A percentile compares a stretch with the other conserved stretches of the same genome.
Conservation (phyloP, 306 rosid species). For the Alnus glutinosa region DNA sequence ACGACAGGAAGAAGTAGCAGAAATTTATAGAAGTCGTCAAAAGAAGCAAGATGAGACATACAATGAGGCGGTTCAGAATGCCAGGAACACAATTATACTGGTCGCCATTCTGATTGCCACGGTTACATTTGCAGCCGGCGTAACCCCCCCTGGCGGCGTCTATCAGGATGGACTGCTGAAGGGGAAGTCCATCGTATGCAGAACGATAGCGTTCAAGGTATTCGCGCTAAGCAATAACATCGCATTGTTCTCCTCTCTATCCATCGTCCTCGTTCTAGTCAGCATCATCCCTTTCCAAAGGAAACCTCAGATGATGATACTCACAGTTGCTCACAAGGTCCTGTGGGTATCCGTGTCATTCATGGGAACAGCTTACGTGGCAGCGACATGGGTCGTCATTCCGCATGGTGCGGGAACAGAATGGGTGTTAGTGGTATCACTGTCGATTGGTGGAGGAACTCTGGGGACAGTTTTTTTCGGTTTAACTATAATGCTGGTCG, state of each 20-base stretch:
- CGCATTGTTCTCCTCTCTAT: conserved; percentile 59
- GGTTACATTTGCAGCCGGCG: conserved; percentile 64
- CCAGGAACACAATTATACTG: conserved; percentile 60
- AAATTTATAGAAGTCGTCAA: conserved; percentile 13
- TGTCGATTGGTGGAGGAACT: conserved; percentile 52
- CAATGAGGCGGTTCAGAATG: conserved; percentile 60
- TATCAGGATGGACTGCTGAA: conserved; percentile 45
- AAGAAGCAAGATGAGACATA: conserved; percentile 45
- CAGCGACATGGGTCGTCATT: conserved; percentile 61
- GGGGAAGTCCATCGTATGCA: conserved; percentile 49
- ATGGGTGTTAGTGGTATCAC: conserved; percentile 38
- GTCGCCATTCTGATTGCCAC: conserved; percentile 73
- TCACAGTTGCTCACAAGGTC: conserved; percentile 55
- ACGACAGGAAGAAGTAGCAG: conserved; percentile 21
- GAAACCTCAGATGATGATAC: conserved; percentile 41
- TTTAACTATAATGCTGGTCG: conserved; percentile 44
- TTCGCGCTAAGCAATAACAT: conserved; percentile 53
- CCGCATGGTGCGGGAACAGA: conserved; percentile 38
- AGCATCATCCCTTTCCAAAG: conserved; percentile 70
- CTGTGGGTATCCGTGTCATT: conserved; percentile 78
- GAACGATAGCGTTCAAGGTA: conserved; percentile 53
- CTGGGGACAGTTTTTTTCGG: conserved; percentile 49
- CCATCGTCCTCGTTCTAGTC: conserved; percentile 61
- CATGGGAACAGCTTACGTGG: conserved; percentile 58
- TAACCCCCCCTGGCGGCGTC: conserved; percentile 66